Evolutionary conservation across 2,329 filamentous ascomycete genomes (phyloP).

Genomic region (Arthrobotrys conoides): DNA sequence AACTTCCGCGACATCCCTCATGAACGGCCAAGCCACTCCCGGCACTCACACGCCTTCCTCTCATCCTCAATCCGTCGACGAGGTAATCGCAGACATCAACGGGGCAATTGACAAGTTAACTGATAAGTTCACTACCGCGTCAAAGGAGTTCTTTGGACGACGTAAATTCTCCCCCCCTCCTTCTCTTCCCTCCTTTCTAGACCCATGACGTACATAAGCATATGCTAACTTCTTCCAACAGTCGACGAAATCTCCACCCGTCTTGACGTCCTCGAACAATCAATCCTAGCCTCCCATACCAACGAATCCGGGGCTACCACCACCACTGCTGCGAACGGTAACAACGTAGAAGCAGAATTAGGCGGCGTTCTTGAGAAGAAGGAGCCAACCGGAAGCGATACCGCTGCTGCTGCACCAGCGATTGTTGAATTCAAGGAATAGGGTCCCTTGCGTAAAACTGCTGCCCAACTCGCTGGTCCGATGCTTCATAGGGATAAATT

Average conservation of each 20-base stretch:
- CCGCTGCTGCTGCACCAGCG: not conserved
- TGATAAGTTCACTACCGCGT: constrained; percentile 58
- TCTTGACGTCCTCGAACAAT: constrained; percentile 55
- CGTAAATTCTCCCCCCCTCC: constrained; percentile 17
- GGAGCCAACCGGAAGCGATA: constrained; percentile 38
- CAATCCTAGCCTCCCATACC: constrained; percentile 51
- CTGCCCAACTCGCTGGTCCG: constrained; percentile 18
- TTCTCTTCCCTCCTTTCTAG: not conserved
- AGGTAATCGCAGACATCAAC: constrained; percentile 60
- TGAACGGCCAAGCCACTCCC: constrained; percentile 53
- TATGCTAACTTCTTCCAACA: constrained; percentile 9
- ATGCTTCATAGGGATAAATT: not conserved
- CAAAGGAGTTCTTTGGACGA: constrained; percentile 55
- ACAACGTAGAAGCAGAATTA: constrained; percentile 3
- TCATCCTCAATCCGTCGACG: constrained; percentile 59
- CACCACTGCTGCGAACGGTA: not conserved
- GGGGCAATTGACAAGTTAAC: constrained; percentile 59
- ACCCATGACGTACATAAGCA: no score
- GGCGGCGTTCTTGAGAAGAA: constrained; percentile 34
- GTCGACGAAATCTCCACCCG: constrained; percentile 58
- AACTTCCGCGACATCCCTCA: constrained; percentile 30
- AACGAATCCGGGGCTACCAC: constrained; percentile 17
- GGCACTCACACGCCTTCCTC: constrained; percentile 44
- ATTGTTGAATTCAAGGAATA: constrained; percentile 35
- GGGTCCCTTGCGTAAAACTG: constrained; percentile 9